phyloP scores from a whole-genome alignment of 2,329 filamentous ascomycete species.

The Fusarium mundagurra region DNA sequence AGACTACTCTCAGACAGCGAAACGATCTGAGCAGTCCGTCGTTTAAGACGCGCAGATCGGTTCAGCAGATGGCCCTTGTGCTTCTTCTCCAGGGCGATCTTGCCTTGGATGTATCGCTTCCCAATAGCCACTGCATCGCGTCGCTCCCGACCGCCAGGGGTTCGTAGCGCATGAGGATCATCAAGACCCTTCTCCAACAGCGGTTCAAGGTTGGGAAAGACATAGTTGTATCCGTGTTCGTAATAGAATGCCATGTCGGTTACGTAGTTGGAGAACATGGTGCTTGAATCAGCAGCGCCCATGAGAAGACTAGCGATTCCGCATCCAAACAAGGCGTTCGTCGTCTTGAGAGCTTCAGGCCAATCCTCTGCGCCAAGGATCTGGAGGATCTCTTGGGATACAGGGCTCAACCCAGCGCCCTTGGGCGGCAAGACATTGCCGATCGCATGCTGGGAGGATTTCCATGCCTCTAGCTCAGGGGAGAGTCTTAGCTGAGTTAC shows the following conservation, averaged over 20 bases:
- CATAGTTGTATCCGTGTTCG: constrained; percentile 40
- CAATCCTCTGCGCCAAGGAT: constrained; percentile 31
- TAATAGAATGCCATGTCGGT: constrained; percentile 40
- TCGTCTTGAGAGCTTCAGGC: constrained; percentile 38
- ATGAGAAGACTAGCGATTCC: constrained; percentile 38
- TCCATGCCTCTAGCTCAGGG: constrained; percentile 35
- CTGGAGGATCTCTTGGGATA: constrained; percentile 16
- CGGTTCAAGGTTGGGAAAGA: constrained; percentile 35
- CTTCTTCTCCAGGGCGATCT: constrained; percentile 36
- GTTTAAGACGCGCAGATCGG: constrained; percentile 27
- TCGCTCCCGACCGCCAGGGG: constrained; percentile 27
- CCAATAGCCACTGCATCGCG: constrained; percentile 35
- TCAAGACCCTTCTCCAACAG: constrained; percentile 27
- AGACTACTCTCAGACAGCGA: constrained; percentile 37
- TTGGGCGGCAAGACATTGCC: constrained; percentile 37
- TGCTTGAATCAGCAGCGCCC: constrained; percentile 32
- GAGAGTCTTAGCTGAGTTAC: constrained; percentile 30
- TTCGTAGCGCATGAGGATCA: constrained; percentile 33
- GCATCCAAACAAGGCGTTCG: constrained; percentile 37
- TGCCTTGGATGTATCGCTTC: constrained; percentile 38
- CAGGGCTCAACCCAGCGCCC: constrained; percentile 28
- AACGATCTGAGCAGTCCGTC: constrained; percentile 36
- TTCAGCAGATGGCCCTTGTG: constrained; percentile 30
- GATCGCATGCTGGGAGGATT: constrained; percentile 25
- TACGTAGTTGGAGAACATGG: constrained; percentile 41